phyloP scores from a whole-genome alignment of 257 asterid species.

The Plantago elongata region DNA sequence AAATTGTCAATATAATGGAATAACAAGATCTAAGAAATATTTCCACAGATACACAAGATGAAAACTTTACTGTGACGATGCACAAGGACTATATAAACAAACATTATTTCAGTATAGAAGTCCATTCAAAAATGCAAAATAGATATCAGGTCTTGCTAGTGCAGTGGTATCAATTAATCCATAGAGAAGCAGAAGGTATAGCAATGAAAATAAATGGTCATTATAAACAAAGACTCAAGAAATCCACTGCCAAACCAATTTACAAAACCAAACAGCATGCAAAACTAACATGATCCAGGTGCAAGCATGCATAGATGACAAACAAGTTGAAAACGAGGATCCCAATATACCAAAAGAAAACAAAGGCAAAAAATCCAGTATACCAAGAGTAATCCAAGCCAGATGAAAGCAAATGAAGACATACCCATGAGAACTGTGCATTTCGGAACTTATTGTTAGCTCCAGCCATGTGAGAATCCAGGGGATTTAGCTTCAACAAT shows the following conservation, averaged over 20 bases:
- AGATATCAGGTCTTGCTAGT: too few species aligned
- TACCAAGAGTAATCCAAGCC: conserved; percentile 1
- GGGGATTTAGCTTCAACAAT: conserved; percentile 72
- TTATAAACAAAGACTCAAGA: not conserved
- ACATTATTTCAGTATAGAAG: too few species aligned
- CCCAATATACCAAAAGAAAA: not conserved
- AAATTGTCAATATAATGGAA: too few species aligned
- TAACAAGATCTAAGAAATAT: too few species aligned
- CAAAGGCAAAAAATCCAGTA: conserved; percentile 2
- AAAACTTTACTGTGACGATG: too few species aligned
- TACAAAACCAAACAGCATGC: not conserved
- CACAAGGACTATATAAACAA: too few species aligned
- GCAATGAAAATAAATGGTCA: too few species aligned
- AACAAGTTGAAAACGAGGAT: too few species aligned
- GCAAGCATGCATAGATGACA: too few species aligned
- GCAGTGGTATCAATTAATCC: not conserved
- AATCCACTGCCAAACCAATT: not conserved
- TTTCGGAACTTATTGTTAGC: conserved; percentile 61
- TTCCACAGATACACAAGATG: too few species aligned
- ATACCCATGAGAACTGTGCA: conserved; percentile 98
- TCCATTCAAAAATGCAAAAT: too few species aligned
- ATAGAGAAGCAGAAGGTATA: not conserved
- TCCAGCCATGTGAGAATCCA: conserved; percentile 88
- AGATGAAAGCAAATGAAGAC: conserved; percentile 26
- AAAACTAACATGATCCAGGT: too few species aligned